Evolutionary conservation across 306 rosid genomes (phyloP).

Genomic region (Cucumis hystrix): DNA sequence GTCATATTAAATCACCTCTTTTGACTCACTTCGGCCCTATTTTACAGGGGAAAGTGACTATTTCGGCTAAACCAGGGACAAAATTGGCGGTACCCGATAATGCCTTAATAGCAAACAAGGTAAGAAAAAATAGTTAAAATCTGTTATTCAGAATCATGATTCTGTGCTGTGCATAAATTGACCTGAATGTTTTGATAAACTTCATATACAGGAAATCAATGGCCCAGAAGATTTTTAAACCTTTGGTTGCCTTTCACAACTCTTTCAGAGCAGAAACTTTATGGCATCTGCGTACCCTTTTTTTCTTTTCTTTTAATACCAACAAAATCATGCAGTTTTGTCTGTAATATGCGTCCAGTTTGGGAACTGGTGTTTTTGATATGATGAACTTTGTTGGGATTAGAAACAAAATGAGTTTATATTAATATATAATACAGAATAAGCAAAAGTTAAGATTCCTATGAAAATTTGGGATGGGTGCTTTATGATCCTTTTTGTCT

Average conservation of each 20-base stretch:
- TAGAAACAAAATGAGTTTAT: not conserved
- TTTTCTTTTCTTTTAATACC: not conserved
- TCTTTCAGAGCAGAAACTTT: not conserved
- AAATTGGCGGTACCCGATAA: slow-evolving; percentile 71
- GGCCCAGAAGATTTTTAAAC: slow-evolving; percentile 58
- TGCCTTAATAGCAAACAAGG: slow-evolving; percentile 51
- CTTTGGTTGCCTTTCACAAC: not conserved
- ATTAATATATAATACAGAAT: not conserved
- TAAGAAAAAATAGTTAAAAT: slow-evolving; percentile 14
- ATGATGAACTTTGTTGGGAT: not conserved
- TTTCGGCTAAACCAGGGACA: slow-evolving; percentile 42
- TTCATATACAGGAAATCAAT: slow-evolving; percentile 42
- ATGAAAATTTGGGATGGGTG: not conserved
- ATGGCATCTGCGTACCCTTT: not conserved
- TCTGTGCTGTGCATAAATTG: not conserved
- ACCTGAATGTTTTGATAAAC: not conserved
- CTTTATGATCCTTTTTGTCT: too few species aligned
- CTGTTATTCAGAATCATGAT: not conserved
- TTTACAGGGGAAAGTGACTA: slow-evolving; percentile 59
- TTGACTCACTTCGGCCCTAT: not conserved
- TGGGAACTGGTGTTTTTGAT: not conserved
- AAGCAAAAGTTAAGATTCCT: not conserved
- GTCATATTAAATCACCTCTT: not conserved
- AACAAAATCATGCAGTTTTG: slow-evolving; percentile 2
- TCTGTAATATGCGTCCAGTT: not conserved